Base-by-base conservation (phyloP, 2,329 filamentous ascomycete genomes). In the Dryadomyces quercus-mongolicae region DNA sequence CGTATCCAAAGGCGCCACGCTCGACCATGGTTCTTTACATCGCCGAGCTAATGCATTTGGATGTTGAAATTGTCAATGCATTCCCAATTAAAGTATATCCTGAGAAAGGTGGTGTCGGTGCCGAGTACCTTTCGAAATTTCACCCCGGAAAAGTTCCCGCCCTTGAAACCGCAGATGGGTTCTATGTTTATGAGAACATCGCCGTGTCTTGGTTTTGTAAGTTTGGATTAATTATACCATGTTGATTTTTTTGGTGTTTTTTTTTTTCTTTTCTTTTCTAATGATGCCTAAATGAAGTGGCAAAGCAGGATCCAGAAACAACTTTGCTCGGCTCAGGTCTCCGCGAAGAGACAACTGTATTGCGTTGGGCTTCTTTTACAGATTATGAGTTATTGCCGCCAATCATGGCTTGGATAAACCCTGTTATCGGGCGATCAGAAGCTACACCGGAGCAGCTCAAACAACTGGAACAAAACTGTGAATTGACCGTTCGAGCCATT, bases 111-210 rank as follows among this genome's bases (percentile, higher is more conserved):
- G 52, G 52, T 21, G 52, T 53, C 9, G 52, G 52, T 34, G 52
- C 40, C 3, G 71, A 73, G 4, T 78, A 71, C 65, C 63, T 73
- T 15, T 56, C 70, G 64, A 77, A 77, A 59, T 78, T 77, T 64
- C 73, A 75, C 12, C 61, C 74, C 43, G 75, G 74, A 60, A 78
- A 77, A 61, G 70, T 77, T 9, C 75, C 75, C 10, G 69, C 68
- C 45, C 70, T 78, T 53, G 71, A 74, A 60, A 67, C 66, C 38
- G 65, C 72, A 20, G 72, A 76, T 59, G 74, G 74, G 48, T 70
- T 75, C 61, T 63, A 58, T 59, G 51, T 78, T 31, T 61, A 68
- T 56, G 75, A 78, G 58, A 67, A 68, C 40, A 67, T 68, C 40
- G 75, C 75, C 52, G 78, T 78, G 3, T 31, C 52, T 1, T 20